Evolutionary conservation across 2,329 filamentous ascomycete genomes (phyloP).

Genomic region (Lachnellula cervina): DNA sequence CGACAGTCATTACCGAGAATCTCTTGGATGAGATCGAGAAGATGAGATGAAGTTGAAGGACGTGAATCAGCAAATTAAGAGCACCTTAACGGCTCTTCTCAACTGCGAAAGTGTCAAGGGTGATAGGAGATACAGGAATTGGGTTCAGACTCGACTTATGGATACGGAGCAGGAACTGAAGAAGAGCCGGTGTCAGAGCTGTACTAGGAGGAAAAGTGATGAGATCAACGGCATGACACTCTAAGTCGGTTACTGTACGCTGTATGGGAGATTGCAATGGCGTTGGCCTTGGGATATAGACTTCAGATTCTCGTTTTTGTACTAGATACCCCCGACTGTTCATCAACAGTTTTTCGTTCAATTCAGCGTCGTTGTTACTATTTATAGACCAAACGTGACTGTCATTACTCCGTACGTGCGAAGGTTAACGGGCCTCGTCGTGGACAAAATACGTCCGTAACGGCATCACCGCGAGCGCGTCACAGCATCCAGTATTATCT

Average conservation of each 20-base stretch:
- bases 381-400: too few relatives aligned
- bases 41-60: slow-evolving; percentile 37
- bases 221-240: slow-evolving; percentile 4
- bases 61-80: slow-evolving; percentile 49
- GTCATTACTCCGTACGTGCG: too few relatives aligned
- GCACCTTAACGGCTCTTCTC: slow-evolving; percentile 47
- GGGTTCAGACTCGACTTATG: slow-evolving; percentile 49
- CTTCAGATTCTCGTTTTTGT: neutral
- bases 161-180: slow-evolving; percentile 46
- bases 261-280: neutral
- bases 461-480: too few relatives aligned
- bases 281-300: neutral
- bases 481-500: too few relatives aligned
- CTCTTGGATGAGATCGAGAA: slow-evolving; percentile 21
- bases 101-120: slow-evolving; percentile 46
- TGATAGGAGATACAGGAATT: slow-evolving; percentile 42
- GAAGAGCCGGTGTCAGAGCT: slow-evolving; percentile 20
- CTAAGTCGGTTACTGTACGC: neutral
- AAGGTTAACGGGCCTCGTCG: too few relatives aligned
- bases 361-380: neutral
- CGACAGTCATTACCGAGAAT: slow-evolving; percentile 22
- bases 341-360: neutral
- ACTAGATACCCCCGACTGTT: neutral
- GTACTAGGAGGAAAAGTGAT: slow-evolving; percentile 19
- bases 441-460: too few relatives aligned